Conservation (phyloP, 2,329 filamentous ascomycete species). For the Scedosporium aurantiacum region DNA sequence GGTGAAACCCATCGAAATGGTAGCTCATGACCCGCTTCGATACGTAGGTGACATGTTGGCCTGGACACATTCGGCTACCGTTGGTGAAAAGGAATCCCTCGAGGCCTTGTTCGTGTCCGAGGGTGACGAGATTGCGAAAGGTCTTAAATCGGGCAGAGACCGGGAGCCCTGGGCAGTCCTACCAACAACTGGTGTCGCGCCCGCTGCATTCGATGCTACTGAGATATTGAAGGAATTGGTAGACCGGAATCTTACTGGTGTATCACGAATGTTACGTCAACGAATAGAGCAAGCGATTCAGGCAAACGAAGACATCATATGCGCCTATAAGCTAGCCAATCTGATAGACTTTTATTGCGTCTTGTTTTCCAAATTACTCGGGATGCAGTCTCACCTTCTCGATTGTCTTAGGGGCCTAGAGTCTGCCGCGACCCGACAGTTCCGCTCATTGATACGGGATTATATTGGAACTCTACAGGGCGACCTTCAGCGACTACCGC, state of each 20-base stretch:
- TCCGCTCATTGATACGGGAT: slow-evolving; percentile 70
- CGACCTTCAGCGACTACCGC: slow-evolving; percentile 57
- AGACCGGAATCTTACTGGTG: slow-evolving; percentile 72
- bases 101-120: slow-evolving; percentile 87
- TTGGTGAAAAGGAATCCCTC: slow-evolving; percentile 85
- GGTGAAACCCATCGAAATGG: slow-evolving; percentile 85
- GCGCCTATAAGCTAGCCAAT: slow-evolving; percentile 84
- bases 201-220: slow-evolving; percentile 60
- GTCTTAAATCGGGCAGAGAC: slow-evolving; percentile 66
- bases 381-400: slow-evolving; percentile 55
- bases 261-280: slow-evolving; percentile 75
- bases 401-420: slow-evolving; percentile 59
- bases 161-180: slow-evolving; percentile 74
- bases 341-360: slow-evolving; percentile 78
- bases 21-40: slow-evolving; percentile 79
- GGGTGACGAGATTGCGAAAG: slow-evolving; percentile 75
- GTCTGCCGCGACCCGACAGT: slow-evolving; percentile 68
- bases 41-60: slow-evolving; percentile 97
- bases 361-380: slow-evolving; percentile 74
- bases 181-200: slow-evolving; percentile 44
- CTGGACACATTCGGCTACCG: slow-evolving; percentile 88
- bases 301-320: slow-evolving; percentile 78
- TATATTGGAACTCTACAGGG: slow-evolving; percentile 64
- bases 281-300: slow-evolving; percentile 86
- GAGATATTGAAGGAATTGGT: slow-evolving; percentile 78